Conservation (phyloP, 139 green algal species). For the Monoraphidium neglectum region DNA sequence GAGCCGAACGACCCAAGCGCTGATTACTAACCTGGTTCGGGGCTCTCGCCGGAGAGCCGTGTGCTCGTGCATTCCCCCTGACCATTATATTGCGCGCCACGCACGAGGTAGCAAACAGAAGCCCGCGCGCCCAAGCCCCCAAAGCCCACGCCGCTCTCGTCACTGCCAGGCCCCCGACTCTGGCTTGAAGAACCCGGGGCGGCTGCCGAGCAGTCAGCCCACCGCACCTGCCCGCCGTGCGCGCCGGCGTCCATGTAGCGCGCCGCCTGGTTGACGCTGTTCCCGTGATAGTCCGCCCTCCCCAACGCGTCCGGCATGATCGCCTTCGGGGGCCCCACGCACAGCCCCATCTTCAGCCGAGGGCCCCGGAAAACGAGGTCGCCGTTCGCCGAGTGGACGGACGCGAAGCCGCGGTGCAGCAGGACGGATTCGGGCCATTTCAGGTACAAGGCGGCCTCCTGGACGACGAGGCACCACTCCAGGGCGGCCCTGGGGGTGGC, state of each 20-base stretch:
- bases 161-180: no score
- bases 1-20: no score
- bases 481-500: constrained; percentile 32
- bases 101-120: no score
- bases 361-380: constrained; percentile 2
- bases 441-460: constrained; percentile 49
- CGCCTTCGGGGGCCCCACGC: constrained; percentile 33
- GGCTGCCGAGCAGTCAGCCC: no score
- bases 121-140: no score
- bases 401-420: not conserved
- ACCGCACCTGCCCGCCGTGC: constrained; percentile 33
- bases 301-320: constrained; percentile 44
- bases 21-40: no score
- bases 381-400: not conserved
- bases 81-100: no score
- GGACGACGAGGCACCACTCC: constrained; percentile 48
- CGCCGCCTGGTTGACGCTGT: constrained; percentile 51
- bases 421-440: constrained; percentile 34
- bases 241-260: constrained; percentile 43
- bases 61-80: no score
- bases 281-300: constrained; percentile 56
- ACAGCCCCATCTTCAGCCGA: constrained; percentile 48
- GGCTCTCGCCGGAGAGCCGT: no score
- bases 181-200: no score
- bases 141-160: no score